Evolutionary conservation across 2,329 filamentous ascomycete genomes (phyloP).

Genomic region (Nakataea oryzae): DNA sequence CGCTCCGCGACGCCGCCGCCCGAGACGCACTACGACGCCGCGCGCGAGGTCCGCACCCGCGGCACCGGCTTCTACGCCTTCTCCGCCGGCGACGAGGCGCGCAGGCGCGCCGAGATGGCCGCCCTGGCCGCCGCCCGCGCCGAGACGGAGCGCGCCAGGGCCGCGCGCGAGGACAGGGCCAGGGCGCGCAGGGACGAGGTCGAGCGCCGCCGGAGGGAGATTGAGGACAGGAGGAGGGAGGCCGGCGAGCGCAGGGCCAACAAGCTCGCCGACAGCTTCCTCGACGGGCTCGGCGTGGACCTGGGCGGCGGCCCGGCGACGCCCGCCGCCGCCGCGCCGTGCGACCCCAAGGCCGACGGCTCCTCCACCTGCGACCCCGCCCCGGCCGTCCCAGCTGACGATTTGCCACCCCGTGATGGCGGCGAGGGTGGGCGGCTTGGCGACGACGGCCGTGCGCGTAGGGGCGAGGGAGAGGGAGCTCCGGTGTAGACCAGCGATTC

Average conservation of each 20-base stretch:
- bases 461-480: neutral
- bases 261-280: slow-evolving; percentile 23
- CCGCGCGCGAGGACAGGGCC: slow-evolving; percentile 43
- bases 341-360: no score
- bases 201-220: slow-evolving; percentile 50
- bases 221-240: slow-evolving; percentile 40
- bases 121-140: slow-evolving; percentile 55
- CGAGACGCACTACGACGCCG: slow-evolving; percentile 76
- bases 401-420: no score
- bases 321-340: neutral
- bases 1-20: slow-evolving; percentile 70
- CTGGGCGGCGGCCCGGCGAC: neutral
- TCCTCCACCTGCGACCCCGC: no score
- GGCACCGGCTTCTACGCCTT: slow-evolving; percentile 92
- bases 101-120: slow-evolving; percentile 62
- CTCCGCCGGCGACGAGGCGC: slow-evolving; percentile 64
- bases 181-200: slow-evolving; percentile 50
- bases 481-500: neutral
- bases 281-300: slow-evolving; percentile 22
- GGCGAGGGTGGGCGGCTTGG: no score
- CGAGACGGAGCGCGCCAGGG: slow-evolving; percentile 56
- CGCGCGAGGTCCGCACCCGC: slow-evolving; percentile 72
- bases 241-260: slow-evolving; percentile 28
- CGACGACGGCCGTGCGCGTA: neutral
- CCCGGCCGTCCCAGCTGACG: no score